Base-by-base conservation (phyloP, 352 stramenopile species). In the Phytophthora multivora region DNA sequence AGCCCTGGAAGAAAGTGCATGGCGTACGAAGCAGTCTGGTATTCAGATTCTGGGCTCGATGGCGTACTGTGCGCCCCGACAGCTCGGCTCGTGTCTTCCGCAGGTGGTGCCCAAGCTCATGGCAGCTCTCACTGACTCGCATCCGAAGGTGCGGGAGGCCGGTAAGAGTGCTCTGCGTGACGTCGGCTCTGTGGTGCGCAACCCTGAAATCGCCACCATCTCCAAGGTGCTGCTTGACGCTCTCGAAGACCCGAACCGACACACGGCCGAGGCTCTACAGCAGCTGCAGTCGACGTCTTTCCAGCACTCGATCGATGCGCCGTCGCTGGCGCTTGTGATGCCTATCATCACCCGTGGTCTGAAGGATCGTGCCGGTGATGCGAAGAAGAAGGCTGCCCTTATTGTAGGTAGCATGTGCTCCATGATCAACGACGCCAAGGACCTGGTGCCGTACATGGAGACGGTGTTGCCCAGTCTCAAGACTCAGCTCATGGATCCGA, bases 371-470 rank as follows among this genome's bases (percentile, higher is more conserved):
- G 86, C 79, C 30, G 97, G 97, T 43, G 98, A 98, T 48, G 93
- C 97, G 11, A 99, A 99, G 83, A 97, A 98, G 59, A 99, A 99
- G 73, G 96, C 97, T 21, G 97, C 97, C 5, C 79, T 99, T 4
- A 99, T 99, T 69, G 97, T 98, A 16, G 98, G 98, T 51, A 99
- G 98, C 66, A 99, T 99, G 78, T 99, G 95, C 66, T 97, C 93
- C 5, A 99, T 99, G 96, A 98, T 99, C 42, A 98, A 98, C 69
- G 97, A 99, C 73, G 75, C 96, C 19, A 96, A 97, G 77, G 96
- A 99, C 71, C 86, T 99, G 36, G 79, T 98, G 28, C 98, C 98
- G 25, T 99, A 99, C 75, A 88, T 99, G 39, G 84, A 98, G 30
- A 97, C 91, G 28, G 88, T 99, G 52, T 65, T 99, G 49, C 95